phyloP scores from a whole-genome alignment of 2,329 filamentous ascomycete species.

The Trichoderma citrinoviride region DNA sequence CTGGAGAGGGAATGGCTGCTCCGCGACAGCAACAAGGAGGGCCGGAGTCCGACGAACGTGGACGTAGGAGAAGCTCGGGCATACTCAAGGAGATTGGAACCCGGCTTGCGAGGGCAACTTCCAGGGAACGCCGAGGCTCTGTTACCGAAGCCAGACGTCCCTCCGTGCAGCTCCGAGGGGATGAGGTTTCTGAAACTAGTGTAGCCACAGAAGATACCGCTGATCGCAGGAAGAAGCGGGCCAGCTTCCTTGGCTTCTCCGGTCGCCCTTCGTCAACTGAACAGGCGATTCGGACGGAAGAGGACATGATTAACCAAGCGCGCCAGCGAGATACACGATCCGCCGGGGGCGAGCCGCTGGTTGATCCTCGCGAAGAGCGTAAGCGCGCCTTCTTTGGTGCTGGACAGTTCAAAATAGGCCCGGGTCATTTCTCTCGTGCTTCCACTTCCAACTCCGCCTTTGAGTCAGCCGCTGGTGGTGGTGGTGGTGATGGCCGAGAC shows the following conservation, averaged over 20 bases:
- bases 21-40: not conserved
- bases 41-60: constrained; percentile 36
- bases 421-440: constrained; percentile 26
- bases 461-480: constrained; percentile 23
- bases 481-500: constrained; percentile 6
- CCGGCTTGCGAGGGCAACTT: constrained; percentile 39
- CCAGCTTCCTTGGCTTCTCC: constrained; percentile 39
- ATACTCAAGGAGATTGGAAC: constrained; percentile 54
- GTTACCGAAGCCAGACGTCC: constrained; percentile 26
- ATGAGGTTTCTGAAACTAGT: constrained; percentile 45
- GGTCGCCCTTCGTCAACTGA: constrained; percentile 29
- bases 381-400: constrained; percentile 42
- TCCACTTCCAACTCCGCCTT: constrained; percentile 28
- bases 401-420: constrained; percentile 23
- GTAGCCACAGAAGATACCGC: constrained; percentile 38
- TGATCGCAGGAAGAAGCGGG: constrained; percentile 39
- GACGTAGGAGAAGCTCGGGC: constrained; percentile 40
- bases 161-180: constrained; percentile 31
- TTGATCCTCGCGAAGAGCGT: constrained; percentile 32
- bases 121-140: constrained; percentile 34
- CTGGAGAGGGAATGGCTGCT: constrained; percentile 36
- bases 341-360: constrained; percentile 15
- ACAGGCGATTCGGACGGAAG: constrained; percentile 13
- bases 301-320: not conserved
- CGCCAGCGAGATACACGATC: constrained; percentile 24